Evolutionary conservation across 2,329 filamentous ascomycete genomes (phyloP), one percentile per base, ranked within the genome.

Genomic region (Sclerotinia minor): DNA sequence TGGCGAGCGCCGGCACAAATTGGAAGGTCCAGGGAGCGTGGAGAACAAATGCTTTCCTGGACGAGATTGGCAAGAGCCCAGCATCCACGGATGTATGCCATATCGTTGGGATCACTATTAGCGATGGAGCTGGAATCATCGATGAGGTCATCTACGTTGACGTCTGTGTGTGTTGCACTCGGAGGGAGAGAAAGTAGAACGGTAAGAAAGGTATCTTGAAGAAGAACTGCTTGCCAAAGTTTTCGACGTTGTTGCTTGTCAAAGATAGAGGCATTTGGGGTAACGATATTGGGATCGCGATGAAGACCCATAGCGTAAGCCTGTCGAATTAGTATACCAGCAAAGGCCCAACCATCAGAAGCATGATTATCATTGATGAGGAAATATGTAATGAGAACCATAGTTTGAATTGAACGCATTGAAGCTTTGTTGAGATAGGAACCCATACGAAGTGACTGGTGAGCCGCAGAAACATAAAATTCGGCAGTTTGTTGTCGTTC

Each of bases 341-440:
- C 89, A 81, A 93, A 94, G 0, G 90, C 89, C 88, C 91, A 94
- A 1, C 91, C 91, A 76, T 94, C 91, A 0, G 89, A 91, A 5
- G 90, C 90, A 73, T 94, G 91, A 73, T 93, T 93, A 77, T 94
- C 91, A 74, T 94, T 94, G 80, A 94, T 93, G 47, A 94, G 81
- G 73, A 94, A 94, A 75, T 94, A 94, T 0, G 88, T 88, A 69
- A 93, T 87, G n/a, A 94, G 79, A 0, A 93, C 88, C 90, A 94
- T 94, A 55, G 91, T 87, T 77, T 92, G 90, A 44, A 94, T 87
- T 1, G 90, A 91, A 32, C 87, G 82, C 61, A 92, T 82, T 0
- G 89, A 91, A 2, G 90, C 89, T 55, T 87, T 87, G 77, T 90
- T 93, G 3, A 94, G 83, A 73, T 93, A 94, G 0, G 89, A 92